Base-by-base conservation (phyloP, 2,329 filamentous ascomycete genomes). In the Claviceps sp. region DNA sequence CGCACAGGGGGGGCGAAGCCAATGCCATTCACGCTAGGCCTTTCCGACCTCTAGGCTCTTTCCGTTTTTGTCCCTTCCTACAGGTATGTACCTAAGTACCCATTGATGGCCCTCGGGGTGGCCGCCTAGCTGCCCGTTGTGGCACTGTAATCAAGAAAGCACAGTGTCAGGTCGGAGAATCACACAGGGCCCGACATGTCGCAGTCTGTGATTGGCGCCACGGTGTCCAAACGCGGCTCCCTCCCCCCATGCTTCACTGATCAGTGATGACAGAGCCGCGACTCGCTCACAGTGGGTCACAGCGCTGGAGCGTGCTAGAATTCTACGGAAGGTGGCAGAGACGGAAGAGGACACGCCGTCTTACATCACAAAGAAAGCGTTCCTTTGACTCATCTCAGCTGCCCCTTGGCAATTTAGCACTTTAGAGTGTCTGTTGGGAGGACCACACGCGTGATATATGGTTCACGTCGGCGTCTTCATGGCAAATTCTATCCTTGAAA, bases 181-280 rank as follows among this genome's bases (percentile, higher is more conserved):
- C 50, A 43, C 50, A 54, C 53, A 47, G 13, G 26, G 44, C 13
- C 47, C 46, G 37, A 14, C 50, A 30, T 22, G 47, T 56, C 50
- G 50, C 37, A 47, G 48, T 52, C 52, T 51, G 46, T 49, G 51
- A 48, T 50, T 55, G 40, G 54, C 50, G 56, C 52, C 54, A 54
- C 52, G 16, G 48, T 54, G 47, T 48, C 41, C 52, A 24, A 50
- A 39, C 13, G 47, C 34, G 41, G 38, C 41, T 39, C 47, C 19
- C 19, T 19, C 17, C 17, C 17, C 45, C 48, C 38, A 48, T 52
- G 43, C 43, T 50, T 50, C 43, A n/a, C n/a, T n/a, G n/a, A n/a
- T n/a, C n/a, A n/a, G n/a, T n/a, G n/a, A n/a, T n/a, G n/a, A n/a
- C n/a, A 22, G 42, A 30, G 39, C 14, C 24, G 39, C 39, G 34